Percentiles rank a stretch among this genome's conserved stretches.
phyloP scores from a whole-genome alignment of 139 green algal species.

The Yamagishiella unicocca region DNA sequence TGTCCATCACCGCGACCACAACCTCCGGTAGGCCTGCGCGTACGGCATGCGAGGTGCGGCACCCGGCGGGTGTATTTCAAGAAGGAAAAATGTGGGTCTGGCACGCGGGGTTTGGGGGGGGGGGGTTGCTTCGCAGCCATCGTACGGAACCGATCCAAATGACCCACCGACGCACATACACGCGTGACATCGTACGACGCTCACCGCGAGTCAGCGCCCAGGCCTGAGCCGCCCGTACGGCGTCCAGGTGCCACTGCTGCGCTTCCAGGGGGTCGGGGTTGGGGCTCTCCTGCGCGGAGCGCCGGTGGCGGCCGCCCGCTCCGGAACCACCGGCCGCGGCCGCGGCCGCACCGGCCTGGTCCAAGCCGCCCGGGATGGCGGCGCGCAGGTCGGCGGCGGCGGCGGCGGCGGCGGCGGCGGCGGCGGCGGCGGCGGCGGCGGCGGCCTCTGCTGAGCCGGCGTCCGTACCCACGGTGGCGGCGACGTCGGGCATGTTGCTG shows the following conservation, averaged over 20 bases:
- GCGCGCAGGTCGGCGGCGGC: neutral
- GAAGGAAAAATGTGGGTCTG: too few species aligned
- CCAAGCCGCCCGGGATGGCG: too few species aligned
- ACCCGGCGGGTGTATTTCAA: too few species aligned
- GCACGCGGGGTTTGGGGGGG: too few species aligned
- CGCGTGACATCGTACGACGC: too few species aligned
- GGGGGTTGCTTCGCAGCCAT: too few species aligned
- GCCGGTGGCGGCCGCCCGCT: neutral
- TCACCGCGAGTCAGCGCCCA: neutral
- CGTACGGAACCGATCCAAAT: too few species aligned
- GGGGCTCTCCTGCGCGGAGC: neutral
- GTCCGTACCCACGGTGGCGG: neutral
- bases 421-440: neutral
- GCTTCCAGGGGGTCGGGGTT: neutral
- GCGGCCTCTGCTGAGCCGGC: neutral
- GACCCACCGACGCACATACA: too few species aligned
- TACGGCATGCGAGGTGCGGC: too few species aligned
- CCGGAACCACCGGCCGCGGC: neutral
- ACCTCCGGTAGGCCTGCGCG: conserved; percentile 47
- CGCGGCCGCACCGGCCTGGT: too few species aligned
- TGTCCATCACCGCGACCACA: conserved; percentile 84
- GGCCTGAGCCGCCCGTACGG: neutral
- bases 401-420: neutral
- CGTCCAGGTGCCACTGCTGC: conserved; percentile 19
- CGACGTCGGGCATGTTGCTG: neutral